These are phyloP conservation scores for Suillus hirtellus DNA, from an alignment of 768 basidiomycete genomes.

Conservation along the genomic window DNA sequence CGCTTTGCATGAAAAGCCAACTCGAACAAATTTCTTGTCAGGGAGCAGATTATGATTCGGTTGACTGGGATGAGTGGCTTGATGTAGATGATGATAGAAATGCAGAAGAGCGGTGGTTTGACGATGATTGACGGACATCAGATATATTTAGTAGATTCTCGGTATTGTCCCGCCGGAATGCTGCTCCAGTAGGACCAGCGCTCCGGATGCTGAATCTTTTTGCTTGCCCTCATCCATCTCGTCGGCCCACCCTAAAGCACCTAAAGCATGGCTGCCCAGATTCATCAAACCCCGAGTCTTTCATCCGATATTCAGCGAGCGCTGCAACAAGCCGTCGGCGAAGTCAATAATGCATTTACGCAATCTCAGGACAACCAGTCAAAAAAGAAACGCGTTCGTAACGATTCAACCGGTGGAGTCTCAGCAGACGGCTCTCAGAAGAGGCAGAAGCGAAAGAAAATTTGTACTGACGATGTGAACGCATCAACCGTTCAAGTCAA, in stretches of 20 bases:
- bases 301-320: constrained; percentile 49
- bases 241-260: constrained; percentile 42
- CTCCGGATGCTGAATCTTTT: constrained; percentile 9
- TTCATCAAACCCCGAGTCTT: constrained; percentile 22
- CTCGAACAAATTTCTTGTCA: constrained; percentile 28
- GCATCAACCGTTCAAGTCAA: background rate
- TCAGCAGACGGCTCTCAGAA: constrained; percentile 17
- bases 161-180: constrained; percentile 12
- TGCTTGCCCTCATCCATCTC: constrained; percentile 43
- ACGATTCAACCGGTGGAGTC: constrained; percentile 12
- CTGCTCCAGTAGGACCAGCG: constrained; percentile 7
- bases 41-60: constrained; percentile 67
- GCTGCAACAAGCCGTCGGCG: constrained; percentile 50
- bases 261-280: constrained; percentile 23
- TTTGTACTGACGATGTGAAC: constrained; percentile 20
- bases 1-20: constrained; percentile 4
- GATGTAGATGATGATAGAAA: constrained; percentile 61
- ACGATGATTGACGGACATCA: constrained; percentile 40
- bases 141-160: constrained; percentile 20
- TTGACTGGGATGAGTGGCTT: constrained; percentile 77
- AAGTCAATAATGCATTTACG: constrained; percentile 42
- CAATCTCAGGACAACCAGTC: constrained; percentile 25
- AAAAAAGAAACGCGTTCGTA: constrained; percentile 38
- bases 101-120: constrained; percentile 73
- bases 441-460: constrained; percentile 38